These are phyloP conservation scores for Diophrys sp. DNA, from an alignment of 73 alveolate genomes.

Conservation along the genomic window DNA sequence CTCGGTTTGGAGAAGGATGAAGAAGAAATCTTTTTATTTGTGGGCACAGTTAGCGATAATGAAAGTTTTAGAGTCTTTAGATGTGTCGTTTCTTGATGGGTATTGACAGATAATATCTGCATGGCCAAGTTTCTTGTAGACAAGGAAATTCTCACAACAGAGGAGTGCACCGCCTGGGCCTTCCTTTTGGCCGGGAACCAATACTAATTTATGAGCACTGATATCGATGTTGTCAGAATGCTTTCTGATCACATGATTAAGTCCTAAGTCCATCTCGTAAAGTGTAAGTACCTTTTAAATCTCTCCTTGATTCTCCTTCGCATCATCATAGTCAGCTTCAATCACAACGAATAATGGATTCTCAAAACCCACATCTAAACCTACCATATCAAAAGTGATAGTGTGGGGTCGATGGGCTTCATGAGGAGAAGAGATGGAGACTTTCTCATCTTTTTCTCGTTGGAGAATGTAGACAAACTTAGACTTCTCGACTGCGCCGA, in stretches of 20 bases:
- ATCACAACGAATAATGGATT: conserved; percentile 98
- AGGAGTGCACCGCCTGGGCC: conserved; percentile 97
- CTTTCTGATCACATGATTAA: conserved; percentile 95
- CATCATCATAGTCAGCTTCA: conserved; percentile 98
- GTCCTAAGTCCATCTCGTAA: conserved; percentile 99
- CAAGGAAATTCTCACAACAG: conserved; percentile 66
- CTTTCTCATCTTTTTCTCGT: conserved; percentile 91
- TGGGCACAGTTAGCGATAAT: conserved; percentile 56
- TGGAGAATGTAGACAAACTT: conserved; percentile 97
- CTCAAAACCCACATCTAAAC: conserved; percentile 99
- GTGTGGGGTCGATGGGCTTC: conserved; percentile 99
- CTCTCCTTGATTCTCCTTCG: conserved; percentile 77
- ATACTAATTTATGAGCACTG: conserved; percentile 93
- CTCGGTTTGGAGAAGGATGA: conserved; percentile 93
- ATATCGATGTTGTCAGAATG: conserved; percentile 89
- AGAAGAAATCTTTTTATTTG: conserved; percentile 78
- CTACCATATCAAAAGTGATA: conserved; percentile 94
- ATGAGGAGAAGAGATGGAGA: conserved; percentile 95
- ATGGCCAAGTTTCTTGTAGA: conserved; percentile 74
- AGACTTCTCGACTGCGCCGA: conserved; percentile 98
- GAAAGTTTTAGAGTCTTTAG: conserved; percentile 36
- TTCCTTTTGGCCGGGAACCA: conserved; percentile 95
- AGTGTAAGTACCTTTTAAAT: conserved; percentile 82
- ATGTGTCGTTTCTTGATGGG: conserved; percentile 78
- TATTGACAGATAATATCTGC: conserved; percentile 65